Percentiles rank a stretch among this genome's conserved stretches.
phyloP scores from a whole-genome alignment of 2,329 filamentous ascomycete species.

The Graphilbum sp. region DNA sequence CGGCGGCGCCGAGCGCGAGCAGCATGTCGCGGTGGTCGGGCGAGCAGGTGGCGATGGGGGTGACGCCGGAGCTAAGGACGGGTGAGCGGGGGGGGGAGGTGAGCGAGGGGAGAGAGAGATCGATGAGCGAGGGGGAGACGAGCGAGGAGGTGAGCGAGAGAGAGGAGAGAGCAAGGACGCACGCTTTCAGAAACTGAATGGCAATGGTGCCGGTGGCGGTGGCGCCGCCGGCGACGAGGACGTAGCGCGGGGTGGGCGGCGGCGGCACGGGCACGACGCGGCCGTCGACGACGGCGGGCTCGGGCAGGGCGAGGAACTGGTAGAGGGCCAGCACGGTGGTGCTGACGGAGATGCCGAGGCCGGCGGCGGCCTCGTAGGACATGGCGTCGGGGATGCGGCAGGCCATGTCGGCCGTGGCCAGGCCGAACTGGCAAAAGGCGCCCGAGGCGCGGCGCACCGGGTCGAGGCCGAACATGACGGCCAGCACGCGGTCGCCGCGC shows the following conservation, averaged over 20 bases:
- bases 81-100: background rate
- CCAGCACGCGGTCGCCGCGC: constrained; percentile 9
- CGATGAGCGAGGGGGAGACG: background rate
- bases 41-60: constrained; percentile 8
- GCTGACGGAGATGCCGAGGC: background rate
- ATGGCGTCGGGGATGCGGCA: background rate
- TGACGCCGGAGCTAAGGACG: constrained; percentile 3
- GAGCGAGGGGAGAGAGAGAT: too few relatives aligned
- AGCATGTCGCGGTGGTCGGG: constrained; percentile 5
- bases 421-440: constrained; percentile 12
- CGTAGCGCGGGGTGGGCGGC: constrained; percentile 1
- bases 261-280: background rate
- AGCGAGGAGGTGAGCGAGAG: background rate
- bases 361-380: background rate
- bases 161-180: background rate
- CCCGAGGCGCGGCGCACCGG: constrained; percentile 3
- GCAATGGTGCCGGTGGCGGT: constrained; percentile 21
- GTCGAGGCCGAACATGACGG: constrained; percentile 6
- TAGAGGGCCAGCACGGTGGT: constrained; percentile 1
- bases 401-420: constrained; percentile 3
- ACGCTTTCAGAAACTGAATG: constrained; percentile 18
- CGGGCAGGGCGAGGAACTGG: constrained; percentile 4
- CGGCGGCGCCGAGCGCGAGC: constrained; percentile 5
- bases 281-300: background rate
- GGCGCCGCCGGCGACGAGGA: constrained; percentile 22